Percentiles rank a stretch among this genome's conserved stretches.
phyloP scores from a whole-genome alignment of 2,329 filamentous ascomycete species.

The Rutstroemia sp. region DNA sequence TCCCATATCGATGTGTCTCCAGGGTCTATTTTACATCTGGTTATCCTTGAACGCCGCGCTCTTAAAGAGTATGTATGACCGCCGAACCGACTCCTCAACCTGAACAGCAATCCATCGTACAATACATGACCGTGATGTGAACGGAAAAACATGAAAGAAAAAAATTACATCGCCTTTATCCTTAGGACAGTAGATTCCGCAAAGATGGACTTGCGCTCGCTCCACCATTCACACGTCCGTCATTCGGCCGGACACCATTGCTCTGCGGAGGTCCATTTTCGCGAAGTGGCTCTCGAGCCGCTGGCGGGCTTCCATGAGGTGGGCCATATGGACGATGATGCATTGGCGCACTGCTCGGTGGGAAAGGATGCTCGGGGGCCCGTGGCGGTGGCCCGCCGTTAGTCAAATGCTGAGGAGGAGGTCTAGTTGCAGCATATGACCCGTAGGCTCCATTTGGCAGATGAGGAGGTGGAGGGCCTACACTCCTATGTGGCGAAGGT shows the following conservation, averaged over 20 bases:
- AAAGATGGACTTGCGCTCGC: slow-evolving; percentile 72
- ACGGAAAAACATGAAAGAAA: background rate
- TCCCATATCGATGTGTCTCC: background rate
- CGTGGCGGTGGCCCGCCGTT: slow-evolving; percentile 34
- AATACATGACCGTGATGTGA: slow-evolving; percentile 30
- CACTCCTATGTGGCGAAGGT: slow-evolving; percentile 24
- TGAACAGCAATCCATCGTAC: slow-evolving; percentile 2
- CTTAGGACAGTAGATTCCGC: slow-evolving; percentile 61
- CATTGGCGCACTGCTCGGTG: slow-evolving; percentile 38
- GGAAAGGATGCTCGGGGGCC: slow-evolving; percentile 38
- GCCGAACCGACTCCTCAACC: slow-evolving; percentile 1
- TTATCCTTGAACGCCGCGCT: slow-evolving; percentile 5
- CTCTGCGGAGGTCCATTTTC: slow-evolving; percentile 21
- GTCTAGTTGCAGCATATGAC: slow-evolving; percentile 27
- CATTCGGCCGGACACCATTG: slow-evolving; percentile 30
- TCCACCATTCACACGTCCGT: slow-evolving; percentile 47
- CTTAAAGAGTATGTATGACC: background rate
- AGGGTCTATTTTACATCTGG: slow-evolving; percentile 4
- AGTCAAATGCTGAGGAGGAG: slow-evolving; percentile 28
- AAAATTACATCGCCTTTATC: background rate
- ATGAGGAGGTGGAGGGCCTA: slow-evolving; percentile 19
- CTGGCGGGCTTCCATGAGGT: slow-evolving; percentile 24
- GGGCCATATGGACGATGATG: slow-evolving; percentile 34
- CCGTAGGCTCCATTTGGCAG: slow-evolving; percentile 24
- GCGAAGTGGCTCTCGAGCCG: slow-evolving; percentile 23